These are phyloP conservation scores for Epichloe uncinata DNA, from an alignment of 2,329 filamentous ascomycete species.

Conservation along the genomic window DNA sequence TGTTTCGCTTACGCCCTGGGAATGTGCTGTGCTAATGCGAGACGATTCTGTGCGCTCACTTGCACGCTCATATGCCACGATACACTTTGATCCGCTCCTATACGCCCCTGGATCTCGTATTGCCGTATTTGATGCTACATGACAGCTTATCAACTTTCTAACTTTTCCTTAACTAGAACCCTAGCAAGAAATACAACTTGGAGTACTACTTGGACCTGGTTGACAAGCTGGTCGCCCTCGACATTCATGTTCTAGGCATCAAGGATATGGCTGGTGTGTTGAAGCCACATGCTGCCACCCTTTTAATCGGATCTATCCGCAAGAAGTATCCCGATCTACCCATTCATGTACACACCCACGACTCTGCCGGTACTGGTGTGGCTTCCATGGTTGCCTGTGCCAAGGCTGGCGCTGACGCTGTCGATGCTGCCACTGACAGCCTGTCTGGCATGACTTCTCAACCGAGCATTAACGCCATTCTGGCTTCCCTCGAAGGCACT, in stretches of 20 bases:
- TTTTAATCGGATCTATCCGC: conserved; percentile 75
- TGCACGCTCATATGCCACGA: neutral
- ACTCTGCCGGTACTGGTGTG: conserved; percentile 95
- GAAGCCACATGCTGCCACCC: conserved; percentile 81
- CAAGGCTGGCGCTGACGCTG: conserved; percentile 82
- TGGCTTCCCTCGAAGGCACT: conserved; percentile 82
- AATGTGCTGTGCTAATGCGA: no score
- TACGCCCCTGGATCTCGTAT: no score
- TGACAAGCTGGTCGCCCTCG: conserved; percentile 79
- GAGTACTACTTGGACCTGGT: conserved; percentile 85
- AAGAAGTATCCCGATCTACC: conserved; percentile 93
- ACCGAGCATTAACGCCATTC: conserved; percentile 88
- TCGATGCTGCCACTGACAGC: conserved; percentile 92
- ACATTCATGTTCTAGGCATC: conserved; percentile 80
- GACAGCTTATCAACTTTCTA: no score
- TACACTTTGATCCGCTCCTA: no score
- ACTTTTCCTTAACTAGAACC: conserved; percentile 38
- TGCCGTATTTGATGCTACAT: no score
- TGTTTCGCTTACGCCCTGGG: no score
- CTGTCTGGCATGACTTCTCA: conserved; percentile 98
- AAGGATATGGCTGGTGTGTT: conserved; percentile 99
- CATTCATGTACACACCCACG: conserved; percentile 97
- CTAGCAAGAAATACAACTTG: conserved; percentile 96
- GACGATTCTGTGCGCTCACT: neutral
- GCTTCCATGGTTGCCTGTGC: conserved; percentile 96